phyloP scores from a whole-genome alignment of 1,284 basidiomycete genomes.

The Cryptococcus wingfieldii region DNA sequence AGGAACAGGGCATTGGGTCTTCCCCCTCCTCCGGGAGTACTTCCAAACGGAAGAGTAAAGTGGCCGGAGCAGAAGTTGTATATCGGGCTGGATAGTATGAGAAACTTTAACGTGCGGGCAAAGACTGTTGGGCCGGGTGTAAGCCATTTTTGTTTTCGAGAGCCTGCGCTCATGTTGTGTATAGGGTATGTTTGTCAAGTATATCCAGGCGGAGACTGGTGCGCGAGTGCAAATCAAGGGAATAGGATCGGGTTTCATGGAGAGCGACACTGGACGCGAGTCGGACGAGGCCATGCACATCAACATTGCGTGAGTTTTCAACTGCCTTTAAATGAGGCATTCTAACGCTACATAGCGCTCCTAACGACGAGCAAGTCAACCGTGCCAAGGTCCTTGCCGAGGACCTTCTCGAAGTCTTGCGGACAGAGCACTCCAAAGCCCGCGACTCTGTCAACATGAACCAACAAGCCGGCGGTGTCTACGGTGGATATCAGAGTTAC shows the following conservation, averaged over 20 bases:
- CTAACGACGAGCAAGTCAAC: slow-evolving; percentile 79
- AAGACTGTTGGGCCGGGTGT: slow-evolving; percentile 94
- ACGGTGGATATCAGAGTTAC: slow-evolving; percentile 43
- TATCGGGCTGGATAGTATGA: slow-evolving; percentile 79
- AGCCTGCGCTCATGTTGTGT: slow-evolving; percentile 1
- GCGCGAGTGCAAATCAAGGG: slow-evolving; percentile 99
- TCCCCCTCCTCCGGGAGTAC: slow-evolving; percentile 26
- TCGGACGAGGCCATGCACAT: slow-evolving; percentile 91
- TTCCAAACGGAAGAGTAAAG: slow-evolving; percentile 59
- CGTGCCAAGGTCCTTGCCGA: slow-evolving; percentile 83
- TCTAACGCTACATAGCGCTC: slow-evolving; percentile 58
- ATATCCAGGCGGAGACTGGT: slow-evolving; percentile 93
- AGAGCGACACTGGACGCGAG: slow-evolving; percentile 87
- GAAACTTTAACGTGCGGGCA: slow-evolving; percentile 95
- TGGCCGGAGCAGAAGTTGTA: slow-evolving; percentile 93
- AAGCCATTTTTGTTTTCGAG: slow-evolving; percentile 31
- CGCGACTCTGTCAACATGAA: slow-evolving; percentile 34
- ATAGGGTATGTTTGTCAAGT: slow-evolving; percentile 95
- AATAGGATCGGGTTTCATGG: slow-evolving; percentile 88
- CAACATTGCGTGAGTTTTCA: slow-evolving; percentile 70
- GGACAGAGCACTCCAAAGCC: slow-evolving; percentile 78
- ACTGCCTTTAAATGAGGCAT: neutral
- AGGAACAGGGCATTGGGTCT: slow-evolving; percentile 45
- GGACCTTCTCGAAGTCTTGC: slow-evolving; percentile 80
- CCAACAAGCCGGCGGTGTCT: slow-evolving; percentile 52